Evolutionary conservation across 23 red algal species (phyloP), one percentile per base, ranked within the genome.

Genomic region (Chondrus crispus): DNA sequence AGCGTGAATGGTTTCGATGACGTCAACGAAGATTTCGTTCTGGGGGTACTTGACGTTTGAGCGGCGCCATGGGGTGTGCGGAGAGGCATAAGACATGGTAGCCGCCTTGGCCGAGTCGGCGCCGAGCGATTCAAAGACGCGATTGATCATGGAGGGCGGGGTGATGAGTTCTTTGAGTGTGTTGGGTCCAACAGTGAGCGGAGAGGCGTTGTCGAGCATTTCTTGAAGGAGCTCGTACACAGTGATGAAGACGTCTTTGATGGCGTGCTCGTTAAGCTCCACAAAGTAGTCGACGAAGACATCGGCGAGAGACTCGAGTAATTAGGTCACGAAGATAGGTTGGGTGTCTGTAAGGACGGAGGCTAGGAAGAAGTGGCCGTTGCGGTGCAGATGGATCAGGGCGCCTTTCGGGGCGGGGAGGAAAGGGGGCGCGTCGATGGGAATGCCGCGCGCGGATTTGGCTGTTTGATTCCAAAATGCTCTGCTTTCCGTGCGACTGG

Each of bases 141-240:
- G 87, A 52, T 80, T 91, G 19, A 96, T 63, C 79, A 96, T 88
- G 12, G 84, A 84, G 6, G 96, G 96, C 2, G 91, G 91, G 29
- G 85, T 66, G 26, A 98, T 89, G 39, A 98, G 80, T 58, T 98
- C 91, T 69, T 91, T 94, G 10, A 98, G 62, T 52, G 85, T 92
- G 68, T 88, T 92, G 39, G 84, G 60, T 55, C 95, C 91, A 20
- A 91, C 54, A 5, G 91, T 98, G 19, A 90, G 68, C 16, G 96
- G 91, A 48, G 74, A 88, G 11, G 92, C 96, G 33, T 91, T 85
- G 83, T 98, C 96, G 7, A 98, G 49, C 68, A 98, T 93, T 76
- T 98, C 91, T n/a, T 98, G 92, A 22, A 98, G 92, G 33, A 98
- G 88, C 66, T 98, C 96, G 50, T 98, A 98, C 4, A 98, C 96